Conservation (phyloP, 805 yeast genomes). For the Priceomyces carsonii region DNA sequence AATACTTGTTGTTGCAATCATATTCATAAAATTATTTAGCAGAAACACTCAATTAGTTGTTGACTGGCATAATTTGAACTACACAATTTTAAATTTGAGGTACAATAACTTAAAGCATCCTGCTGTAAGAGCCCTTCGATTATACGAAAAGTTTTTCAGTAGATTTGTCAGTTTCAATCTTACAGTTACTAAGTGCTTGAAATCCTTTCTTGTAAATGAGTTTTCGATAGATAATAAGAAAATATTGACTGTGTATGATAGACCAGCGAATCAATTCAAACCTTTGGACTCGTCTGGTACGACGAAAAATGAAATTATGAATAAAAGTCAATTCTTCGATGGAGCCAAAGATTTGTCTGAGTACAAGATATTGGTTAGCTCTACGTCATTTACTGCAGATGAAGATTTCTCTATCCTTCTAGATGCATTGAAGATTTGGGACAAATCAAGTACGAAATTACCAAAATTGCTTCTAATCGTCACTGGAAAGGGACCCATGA, state of each 20-base stretch:
- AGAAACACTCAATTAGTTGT: slow-evolving; percentile 66
- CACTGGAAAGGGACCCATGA: slow-evolving; percentile 96
- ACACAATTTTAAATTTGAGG: slow-evolving; percentile 72
- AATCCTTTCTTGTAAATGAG: slow-evolving; percentile 51
- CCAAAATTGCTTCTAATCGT: slow-evolving; percentile 68
- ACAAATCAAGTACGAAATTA: slow-evolving; percentile 26
- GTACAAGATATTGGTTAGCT: slow-evolving; percentile 73
- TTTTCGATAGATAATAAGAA: slow-evolving; percentile 51
- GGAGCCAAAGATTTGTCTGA: slow-evolving; percentile 20
- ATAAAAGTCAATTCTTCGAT: slow-evolving; percentile 32
- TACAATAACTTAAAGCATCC: slow-evolving; percentile 56
- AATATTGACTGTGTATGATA: slow-evolving; percentile 74
- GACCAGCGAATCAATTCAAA: slow-evolving; percentile 71
- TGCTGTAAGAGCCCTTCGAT: slow-evolving; percentile 56
- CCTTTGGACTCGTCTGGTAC: too few relatives aligned
- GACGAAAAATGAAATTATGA: slow-evolving; percentile 24
- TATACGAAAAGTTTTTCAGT: slow-evolving; percentile 66
- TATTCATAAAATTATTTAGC: slow-evolving; percentile 50
- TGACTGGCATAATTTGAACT: slow-evolving; percentile 97
- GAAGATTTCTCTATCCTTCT: slow-evolving; percentile 78
- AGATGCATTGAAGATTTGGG: slow-evolving; percentile 66
- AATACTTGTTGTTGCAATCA: slow-evolving; percentile 59
- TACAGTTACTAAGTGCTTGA: slow-evolving; percentile 81
- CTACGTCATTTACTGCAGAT: slow-evolving; percentile 95
- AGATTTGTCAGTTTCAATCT: slow-evolving; percentile 68